phyloP scores from a whole-genome alignment of 371 early-diverging fungal genomes.

The Mucor mucedo region DNA sequence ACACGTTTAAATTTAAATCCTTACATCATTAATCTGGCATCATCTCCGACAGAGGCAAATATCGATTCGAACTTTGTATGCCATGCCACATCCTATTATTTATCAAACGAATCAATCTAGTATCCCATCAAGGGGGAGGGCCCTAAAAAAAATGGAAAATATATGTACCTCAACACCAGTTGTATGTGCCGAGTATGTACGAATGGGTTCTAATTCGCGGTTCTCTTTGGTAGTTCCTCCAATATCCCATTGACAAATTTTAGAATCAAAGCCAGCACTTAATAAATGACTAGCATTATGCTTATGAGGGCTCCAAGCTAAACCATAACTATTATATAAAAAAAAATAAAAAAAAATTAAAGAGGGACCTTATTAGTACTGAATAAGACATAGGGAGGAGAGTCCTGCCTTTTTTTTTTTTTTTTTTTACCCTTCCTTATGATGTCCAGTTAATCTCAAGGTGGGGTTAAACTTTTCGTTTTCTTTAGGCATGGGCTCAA shows the following conservation, averaged over 20 bases:
- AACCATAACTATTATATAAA: conserved; percentile 74
- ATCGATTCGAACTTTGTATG: conserved; percentile 78
- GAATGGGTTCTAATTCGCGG: conserved; percentile 72
- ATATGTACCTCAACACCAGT: conserved; percentile 84
- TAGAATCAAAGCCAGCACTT: conserved; percentile 88
- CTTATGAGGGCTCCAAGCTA: conserved; percentile 77
- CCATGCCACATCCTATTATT: conserved; percentile 89
- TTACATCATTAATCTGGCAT: conserved; percentile 88
- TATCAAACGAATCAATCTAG: conserved; percentile 4
- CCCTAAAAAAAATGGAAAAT: neutral
- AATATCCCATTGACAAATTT: conserved; percentile 80
- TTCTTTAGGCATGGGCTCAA: conserved; percentile 77
- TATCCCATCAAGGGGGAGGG: neutral
- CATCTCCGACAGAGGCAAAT: conserved; percentile 97
- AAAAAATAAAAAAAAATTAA: neutral
- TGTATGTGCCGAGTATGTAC: conserved; percentile 83
- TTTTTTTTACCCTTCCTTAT: conserved; percentile 89
- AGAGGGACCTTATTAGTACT: too few species aligned
- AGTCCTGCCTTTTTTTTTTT: too few species aligned
- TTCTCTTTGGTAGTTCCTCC: conserved; percentile 65
- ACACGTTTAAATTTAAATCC: conserved; percentile 11
- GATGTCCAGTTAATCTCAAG: conserved; percentile 88
- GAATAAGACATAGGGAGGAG: too few species aligned
- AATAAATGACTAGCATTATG: conserved; percentile 69
- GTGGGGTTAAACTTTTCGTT: conserved; percentile 86